phyloP scores from a whole-genome alignment of 164 flowering plant genomes.

The Piper longum region DNA sequence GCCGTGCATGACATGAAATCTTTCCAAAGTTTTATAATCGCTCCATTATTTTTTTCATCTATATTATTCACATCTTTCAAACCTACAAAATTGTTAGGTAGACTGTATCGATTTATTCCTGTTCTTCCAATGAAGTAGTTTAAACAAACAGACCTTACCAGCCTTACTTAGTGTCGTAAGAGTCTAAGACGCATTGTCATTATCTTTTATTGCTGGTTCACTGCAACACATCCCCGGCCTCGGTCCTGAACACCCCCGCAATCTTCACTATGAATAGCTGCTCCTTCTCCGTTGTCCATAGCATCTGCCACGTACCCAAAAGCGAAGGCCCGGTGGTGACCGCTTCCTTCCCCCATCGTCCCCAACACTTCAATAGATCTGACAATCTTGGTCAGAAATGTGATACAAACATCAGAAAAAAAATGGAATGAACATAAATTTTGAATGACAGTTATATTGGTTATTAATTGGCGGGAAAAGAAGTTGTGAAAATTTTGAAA shows the following conservation, averaged over 20 bases:
- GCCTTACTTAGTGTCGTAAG: no score
- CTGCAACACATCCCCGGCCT: slow-evolving; percentile 74
- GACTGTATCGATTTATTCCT: not conserved
- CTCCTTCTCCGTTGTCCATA: slow-evolving; percentile 98
- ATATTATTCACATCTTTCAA: slow-evolving; percentile 58
- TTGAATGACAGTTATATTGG: no score
- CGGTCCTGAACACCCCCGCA: slow-evolving; percentile 59
- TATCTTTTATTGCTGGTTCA: no score
- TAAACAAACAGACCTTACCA: not conserved
- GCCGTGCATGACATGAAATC: no score
- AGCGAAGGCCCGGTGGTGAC: slow-evolving; percentile 55
- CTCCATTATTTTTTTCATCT: slow-evolving; percentile 62
- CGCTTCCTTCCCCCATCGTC: slow-evolving; percentile 29
- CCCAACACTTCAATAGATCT: slow-evolving; percentile 55
- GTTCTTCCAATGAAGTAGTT: no score
- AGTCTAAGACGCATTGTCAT: no score
- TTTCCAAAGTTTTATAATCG: slow-evolving; percentile 27
- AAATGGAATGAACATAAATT: no score
- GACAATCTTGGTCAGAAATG: no score
- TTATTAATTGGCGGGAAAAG: no score
- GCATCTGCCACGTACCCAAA: slow-evolving; percentile 86
- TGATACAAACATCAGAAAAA: no score
- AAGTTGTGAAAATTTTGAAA: no score
- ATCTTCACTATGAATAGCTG: slow-evolving; percentile 81
- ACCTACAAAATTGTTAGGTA: not conserved